Percentiles rank a stretch among this genome's conserved stretches.
These are phyloP conservation scores for Agrocybe praecox DNA, from an alignment of 768 basidiomycete species.

Conservation along the genomic window DNA sequence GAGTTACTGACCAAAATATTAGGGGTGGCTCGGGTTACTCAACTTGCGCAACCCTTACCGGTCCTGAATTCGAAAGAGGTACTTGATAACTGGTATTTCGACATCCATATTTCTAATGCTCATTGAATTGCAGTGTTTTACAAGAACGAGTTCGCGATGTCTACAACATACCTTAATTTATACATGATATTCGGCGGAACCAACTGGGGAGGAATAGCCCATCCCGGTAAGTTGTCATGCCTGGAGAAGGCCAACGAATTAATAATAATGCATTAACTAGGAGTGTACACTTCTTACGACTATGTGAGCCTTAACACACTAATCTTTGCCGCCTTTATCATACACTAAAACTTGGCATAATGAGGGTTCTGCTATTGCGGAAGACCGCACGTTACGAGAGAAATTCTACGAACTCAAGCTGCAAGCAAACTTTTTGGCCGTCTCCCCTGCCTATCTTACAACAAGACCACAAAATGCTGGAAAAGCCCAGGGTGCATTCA, in stretches of 20 bases:
- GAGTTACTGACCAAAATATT: constrained; percentile 1
- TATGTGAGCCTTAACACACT: constrained; percentile 29
- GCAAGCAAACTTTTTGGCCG: constrained; percentile 51
- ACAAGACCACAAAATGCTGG: constrained; percentile 44
- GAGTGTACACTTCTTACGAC: constrained; percentile 48
- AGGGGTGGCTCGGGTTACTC: constrained; percentile 44
- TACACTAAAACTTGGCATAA: no score
- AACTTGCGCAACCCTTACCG: constrained; percentile 34
- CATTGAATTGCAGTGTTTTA: constrained; percentile 42
- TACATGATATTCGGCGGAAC: constrained; percentile 59
- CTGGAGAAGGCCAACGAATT: neutral
- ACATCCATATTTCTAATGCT: neutral
- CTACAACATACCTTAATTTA: constrained; percentile 47
- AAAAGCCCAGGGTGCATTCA: constrained; percentile 45
- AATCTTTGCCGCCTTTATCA: no score
- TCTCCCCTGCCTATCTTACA: constrained; percentile 52
- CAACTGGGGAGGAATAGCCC: constrained; percentile 47
- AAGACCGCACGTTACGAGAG: constrained; percentile 53
- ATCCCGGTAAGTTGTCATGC: constrained; percentile 29
- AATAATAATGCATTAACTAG: constrained; percentile 14
- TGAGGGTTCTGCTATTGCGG: constrained; percentile 51
- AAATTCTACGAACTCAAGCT: constrained; percentile 57
- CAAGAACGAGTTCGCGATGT: constrained; percentile 48
- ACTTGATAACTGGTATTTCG: neutral
- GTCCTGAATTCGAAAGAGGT: constrained; percentile 50